These are phyloP conservation scores for Alternaria sp. DNA, from an alignment of 2,329 filamentous ascomycete species.

Conservation along the genomic window DNA sequence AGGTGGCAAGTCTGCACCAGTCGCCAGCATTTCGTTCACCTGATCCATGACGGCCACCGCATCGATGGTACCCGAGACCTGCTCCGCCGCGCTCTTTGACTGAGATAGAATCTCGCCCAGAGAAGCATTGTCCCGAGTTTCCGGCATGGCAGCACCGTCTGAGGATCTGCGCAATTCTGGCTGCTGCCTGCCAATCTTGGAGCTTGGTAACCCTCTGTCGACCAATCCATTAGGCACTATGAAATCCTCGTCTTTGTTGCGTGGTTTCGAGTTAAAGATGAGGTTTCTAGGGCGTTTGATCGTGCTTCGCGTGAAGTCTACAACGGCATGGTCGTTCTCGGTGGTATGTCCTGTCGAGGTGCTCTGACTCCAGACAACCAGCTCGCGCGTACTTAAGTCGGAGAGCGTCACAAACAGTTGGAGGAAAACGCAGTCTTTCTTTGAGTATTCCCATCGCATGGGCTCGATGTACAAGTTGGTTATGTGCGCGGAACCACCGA, in stretches of 20 bases:
- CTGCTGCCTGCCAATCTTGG: conserved; percentile 12
- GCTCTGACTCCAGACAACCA: conserved; percentile 21
- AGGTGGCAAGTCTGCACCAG: conserved; percentile 1
- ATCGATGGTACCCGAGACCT: conserved; percentile 9
- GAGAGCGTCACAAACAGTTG: conserved; percentile 28
- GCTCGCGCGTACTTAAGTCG: conserved; percentile 36
- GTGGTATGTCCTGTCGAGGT: neutral
- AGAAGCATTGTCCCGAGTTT: conserved; percentile 11
- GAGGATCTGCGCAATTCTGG: neutral
- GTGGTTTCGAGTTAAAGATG: neutral
- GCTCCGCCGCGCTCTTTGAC: neutral
- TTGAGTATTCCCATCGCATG: conserved; percentile 29
- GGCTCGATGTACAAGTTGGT: conserved; percentile 25
- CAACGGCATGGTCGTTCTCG: conserved; percentile 7
- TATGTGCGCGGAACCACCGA: conserved; percentile 13
- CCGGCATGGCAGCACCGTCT: neutral
- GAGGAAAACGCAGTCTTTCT: conserved; percentile 31
- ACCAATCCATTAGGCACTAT: conserved; percentile 35
- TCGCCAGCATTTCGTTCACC: conserved; percentile 19
- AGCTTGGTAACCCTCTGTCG: conserved; percentile 8
- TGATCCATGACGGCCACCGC: conserved; percentile 17
- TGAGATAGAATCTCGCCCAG: conserved; percentile 22
- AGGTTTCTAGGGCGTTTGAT: conserved; percentile 8
- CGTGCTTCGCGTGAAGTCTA: conserved; percentile 26
- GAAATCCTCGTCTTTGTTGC: conserved; percentile 34